phyloP scores from a whole-genome alignment of 345 rosid species.

The Zanthoxylum bungeanum region DNA sequence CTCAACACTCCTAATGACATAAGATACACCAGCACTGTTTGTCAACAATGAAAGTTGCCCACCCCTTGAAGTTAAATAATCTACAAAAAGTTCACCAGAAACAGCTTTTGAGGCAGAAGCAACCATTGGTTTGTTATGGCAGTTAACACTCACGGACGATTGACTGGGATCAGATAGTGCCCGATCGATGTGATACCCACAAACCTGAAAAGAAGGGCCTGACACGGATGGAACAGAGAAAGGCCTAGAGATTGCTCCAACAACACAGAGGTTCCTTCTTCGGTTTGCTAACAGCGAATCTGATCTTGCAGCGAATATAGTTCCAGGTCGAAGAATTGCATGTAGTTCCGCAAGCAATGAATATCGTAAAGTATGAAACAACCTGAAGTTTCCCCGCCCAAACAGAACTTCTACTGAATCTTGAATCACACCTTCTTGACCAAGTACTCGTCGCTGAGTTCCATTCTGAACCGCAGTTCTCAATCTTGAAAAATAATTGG shows the following conservation, averaged over 20 bases:
- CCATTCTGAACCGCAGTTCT: conserved; percentile 54
- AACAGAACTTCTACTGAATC: conserved; percentile 44
- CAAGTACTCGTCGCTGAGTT: conserved; percentile 33
- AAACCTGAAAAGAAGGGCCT: conserved; percentile 81
- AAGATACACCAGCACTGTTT: conserved; percentile 23
- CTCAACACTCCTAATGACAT: conserved; percentile 25
- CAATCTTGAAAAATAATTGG: conserved; percentile 38
- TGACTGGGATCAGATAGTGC: conserved; percentile 39
- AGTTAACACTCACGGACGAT: conserved; percentile 26
- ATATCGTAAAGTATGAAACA: conserved; percentile 43
- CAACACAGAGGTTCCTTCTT: conserved; percentile 69
- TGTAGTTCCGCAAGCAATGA: conserved; percentile 43
- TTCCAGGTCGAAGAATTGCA: conserved; percentile 46
- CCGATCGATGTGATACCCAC: conserved; percentile 80
- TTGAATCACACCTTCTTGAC: conserved; percentile 37
- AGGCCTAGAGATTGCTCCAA: conserved; percentile 72
- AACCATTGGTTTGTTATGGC: conserved; percentile 47
- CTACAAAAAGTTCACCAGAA: conserved; percentile 32
- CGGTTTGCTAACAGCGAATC: conserved; percentile 51
- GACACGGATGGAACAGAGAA: conserved; percentile 90
- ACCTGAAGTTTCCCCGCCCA: conserved; percentile 51
- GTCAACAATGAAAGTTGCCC: conserved; percentile 17
- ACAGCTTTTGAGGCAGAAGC: conserved; percentile 41
- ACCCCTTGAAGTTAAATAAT: conserved; percentile 36
- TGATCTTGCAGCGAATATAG: conserved; percentile 41